Conservation (phyloP, 2,329 filamentous ascomycete genomes). For the Magnaporthiopsis incrustans region DNA sequence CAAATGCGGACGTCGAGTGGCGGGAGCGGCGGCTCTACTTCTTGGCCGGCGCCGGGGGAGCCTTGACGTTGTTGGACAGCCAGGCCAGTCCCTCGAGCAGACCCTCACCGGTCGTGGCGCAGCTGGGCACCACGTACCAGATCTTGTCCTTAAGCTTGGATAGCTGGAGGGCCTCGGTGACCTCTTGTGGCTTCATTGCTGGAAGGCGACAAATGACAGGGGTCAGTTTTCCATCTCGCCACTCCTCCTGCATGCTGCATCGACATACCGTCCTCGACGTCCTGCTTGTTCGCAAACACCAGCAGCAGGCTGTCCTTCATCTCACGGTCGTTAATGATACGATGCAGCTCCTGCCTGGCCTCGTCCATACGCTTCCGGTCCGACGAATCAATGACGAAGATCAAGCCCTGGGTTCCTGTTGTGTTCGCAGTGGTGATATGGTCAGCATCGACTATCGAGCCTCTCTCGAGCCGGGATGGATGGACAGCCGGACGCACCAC, state of each 20-base stretch:
- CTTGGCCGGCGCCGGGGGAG: conserved; percentile 45
- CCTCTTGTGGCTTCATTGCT: conserved; percentile 75
- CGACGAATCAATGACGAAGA: conserved; percentile 97
- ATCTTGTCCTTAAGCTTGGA: conserved; percentile 73
- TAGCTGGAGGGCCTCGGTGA: conserved; percentile 70
- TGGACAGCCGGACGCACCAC: conserved; percentile 41
- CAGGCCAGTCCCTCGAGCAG: conserved; percentile 74
- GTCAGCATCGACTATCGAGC: neutral
- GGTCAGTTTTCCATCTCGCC: neutral
- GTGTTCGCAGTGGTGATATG: neutral
- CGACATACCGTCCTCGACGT: conserved; percentile 67
- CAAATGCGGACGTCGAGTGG: no score
- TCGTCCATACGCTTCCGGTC: conserved; percentile 89
- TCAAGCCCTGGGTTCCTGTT: conserved; percentile 86
- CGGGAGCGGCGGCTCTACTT: conserved; percentile 38
- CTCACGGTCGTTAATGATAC: conserved; percentile 96
- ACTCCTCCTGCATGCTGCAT: no score
- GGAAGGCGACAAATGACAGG: neutral
- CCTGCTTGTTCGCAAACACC: conserved; percentile 99
- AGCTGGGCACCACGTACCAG: conserved; percentile 79
- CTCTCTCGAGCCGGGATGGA: no score
- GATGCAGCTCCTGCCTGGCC: conserved; percentile 85
- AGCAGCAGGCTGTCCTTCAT: conserved; percentile 92
- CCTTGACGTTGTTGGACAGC: conserved; percentile 79
- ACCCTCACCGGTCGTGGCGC: conserved; percentile 73